Evolutionary conservation across 345 rosid genomes (phyloP), one percentile per base, ranked within the genome.

Genomic region (Camelina neglecta): DNA sequence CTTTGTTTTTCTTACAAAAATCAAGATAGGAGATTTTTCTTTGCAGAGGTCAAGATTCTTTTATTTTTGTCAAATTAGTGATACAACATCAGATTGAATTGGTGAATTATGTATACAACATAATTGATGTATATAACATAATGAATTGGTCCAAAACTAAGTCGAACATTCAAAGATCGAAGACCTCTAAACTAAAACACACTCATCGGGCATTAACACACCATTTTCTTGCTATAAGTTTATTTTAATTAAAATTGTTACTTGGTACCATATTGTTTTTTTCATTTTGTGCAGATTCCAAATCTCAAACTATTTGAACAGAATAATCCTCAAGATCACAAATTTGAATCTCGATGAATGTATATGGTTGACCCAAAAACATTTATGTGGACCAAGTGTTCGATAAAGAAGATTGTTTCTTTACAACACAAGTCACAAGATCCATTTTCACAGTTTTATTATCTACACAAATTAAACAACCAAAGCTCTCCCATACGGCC

Each of bases 1-100:
- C 31, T 38, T 39, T 60, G 6, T 5, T 8, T 35, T 35, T 35
- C 8, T 6, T 13, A 5, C 16, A 60, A 61, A 61, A 39, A 41
- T 21, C 16, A 61, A 36, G 11, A 9, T 38, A 60, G 11, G 26
- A 60, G 45, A 39, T 60, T 60, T 60, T 10, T 10, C 47, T 60
- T 60, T 60, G 65, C 29, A 60, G 64, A 60, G 26, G 26, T 36
- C 45, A 60, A 18, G 29, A 60, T 16, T 18, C 45, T 60, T 36
- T 57, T 57, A 5, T 11, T 11, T 8, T 33, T 58, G 11, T 16
- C 4, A 59, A 9, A 9, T 16, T 9, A 16, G 15, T 35, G 26
- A 59, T 16, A 9, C 9, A 5, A 57, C 16, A 58, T 35, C 65
- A 11, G 11, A 20, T 11, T 18, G 26, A 38, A 36, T 36, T 18